Base-by-base conservation (phyloP, 768 basidiomycete species). In the Clitopilus hobsonii region DNA sequence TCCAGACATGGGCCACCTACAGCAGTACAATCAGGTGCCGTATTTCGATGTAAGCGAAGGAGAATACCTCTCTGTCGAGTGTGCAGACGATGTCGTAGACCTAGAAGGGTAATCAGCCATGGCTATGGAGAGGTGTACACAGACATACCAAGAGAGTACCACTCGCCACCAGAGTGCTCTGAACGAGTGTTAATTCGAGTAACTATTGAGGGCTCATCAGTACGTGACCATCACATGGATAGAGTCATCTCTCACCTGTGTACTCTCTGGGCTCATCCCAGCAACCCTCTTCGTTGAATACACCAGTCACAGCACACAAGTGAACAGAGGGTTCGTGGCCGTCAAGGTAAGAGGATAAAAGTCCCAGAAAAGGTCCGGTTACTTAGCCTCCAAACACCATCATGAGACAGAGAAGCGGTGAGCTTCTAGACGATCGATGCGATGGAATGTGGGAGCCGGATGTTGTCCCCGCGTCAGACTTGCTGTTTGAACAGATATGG, bases 21-120 rank as follows among this genome's bases (percentile, higher is more conserved):
- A 48, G 25, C 11, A 5, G 22, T 18, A n/a, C n/a, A 3, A 20
- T 45, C 22, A 36, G 32, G n/a, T 45, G 41, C 10, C 41, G 22
- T 16, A 5, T 11, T 45, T 20, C 18, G 5, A 38, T 30, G 14
- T 7, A 45, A 23, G 11, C 49, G 26, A 49, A 52, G 53, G 18
- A 26, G 52, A 25, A 32, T 18, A 66, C 67, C 61, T 68, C 67
- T 28, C 61, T 55, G 49, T 66, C 61, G 7, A 68, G 54, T 6
- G 67, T 68, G 48, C 63, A 66, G 5, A 64, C n/a, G 8, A 57
- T 58, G 52, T 68, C 67, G 48, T 66, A 68, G 20, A 58, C 59
- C 67, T 68, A 36, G 2, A 48, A 3, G 18, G n/a, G 5, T 13
- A 8, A 51, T 27, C 27, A 36, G 32, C 13, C 3, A 3, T 36